A percentile compares a stretch with the other conserved stretches of the same genome.
Conservation (phyloP, 495 filamentous ascomycete species). For the Rusavskia elegans region DNA sequence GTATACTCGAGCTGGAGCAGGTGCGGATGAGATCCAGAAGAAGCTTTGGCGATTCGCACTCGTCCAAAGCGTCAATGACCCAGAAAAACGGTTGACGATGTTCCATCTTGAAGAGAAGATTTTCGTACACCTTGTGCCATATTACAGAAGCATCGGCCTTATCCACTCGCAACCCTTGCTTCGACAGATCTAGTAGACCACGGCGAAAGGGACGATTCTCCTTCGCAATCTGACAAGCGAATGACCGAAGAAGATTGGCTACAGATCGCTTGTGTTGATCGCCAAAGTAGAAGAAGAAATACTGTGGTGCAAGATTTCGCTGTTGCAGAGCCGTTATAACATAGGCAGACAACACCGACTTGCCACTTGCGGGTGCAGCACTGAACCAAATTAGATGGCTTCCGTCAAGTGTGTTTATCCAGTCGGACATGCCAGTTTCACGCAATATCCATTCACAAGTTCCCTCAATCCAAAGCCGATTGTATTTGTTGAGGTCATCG, state of each 20-base stretch:
- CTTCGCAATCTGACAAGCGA: slow-evolving; percentile 22
- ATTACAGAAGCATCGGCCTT: slow-evolving; percentile 16
- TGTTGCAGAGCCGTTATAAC: slow-evolving; percentile 14
- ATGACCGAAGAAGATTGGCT: slow-evolving; percentile 15
- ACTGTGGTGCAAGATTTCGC: slow-evolving; percentile 13
- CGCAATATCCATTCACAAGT: no score
- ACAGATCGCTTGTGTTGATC: slow-evolving; percentile 17
- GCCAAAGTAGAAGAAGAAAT: slow-evolving; percentile 24
- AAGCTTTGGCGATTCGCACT: slow-evolving; percentile 9
- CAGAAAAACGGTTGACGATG: slow-evolving; percentile 9
- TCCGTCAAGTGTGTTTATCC: no score
- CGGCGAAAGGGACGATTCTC: background rate
- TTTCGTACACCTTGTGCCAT: slow-evolving; percentile 22
- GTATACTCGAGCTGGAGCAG: slow-evolving; percentile 2
- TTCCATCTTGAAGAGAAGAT: slow-evolving; percentile 9
- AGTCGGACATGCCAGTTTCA: no score
- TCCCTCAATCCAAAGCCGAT: no score
- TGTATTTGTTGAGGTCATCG: no score
- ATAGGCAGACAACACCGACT: slow-evolving; percentile 19
- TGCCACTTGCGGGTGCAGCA: slow-evolving; percentile 19
- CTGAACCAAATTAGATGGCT: slow-evolving; percentile 24
- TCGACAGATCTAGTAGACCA: slow-evolving; percentile 1
- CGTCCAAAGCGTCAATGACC: slow-evolving; percentile 17
- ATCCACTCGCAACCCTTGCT: slow-evolving; percentile 7
- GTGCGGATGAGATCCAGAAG: slow-evolving; percentile 9